Conservation (phyloP, 2,329 filamentous ascomycete genomes). For the Talaromyces albobiverticillius region DNA sequence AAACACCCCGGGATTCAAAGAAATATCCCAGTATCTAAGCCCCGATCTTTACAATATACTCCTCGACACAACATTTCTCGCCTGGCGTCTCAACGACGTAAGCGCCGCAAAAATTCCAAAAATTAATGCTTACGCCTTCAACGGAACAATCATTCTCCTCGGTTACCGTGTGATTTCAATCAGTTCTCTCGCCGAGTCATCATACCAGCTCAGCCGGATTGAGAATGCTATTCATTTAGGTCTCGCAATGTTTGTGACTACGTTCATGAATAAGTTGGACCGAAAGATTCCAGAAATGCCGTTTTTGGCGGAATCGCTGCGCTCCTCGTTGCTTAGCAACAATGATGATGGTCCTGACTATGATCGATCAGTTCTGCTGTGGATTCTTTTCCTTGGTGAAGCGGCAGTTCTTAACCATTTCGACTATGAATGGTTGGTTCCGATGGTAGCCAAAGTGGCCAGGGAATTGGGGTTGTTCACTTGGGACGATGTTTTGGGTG, state of each 20-base stretch:
- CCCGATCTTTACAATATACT: neutral
- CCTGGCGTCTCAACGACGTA: constrained; percentile 7
- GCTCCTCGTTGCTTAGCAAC: neutral
- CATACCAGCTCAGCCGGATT: neutral
- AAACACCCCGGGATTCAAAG: neutral
- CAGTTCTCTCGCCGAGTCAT: constrained; percentile 3
- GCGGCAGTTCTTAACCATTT: neutral
- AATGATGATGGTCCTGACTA: neutral
- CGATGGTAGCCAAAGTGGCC: constrained; percentile 2
- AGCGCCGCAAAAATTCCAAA: neutral
- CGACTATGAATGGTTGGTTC: constrained; percentile 12
- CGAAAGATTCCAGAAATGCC: constrained; percentile 11
- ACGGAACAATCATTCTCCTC: constrained; percentile 10
- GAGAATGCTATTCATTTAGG: constrained; percentile 14
- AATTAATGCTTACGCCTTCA: constrained; percentile 7
- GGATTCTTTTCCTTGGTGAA: constrained; percentile 12
- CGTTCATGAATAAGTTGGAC: constrained; percentile 14
- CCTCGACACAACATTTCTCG: constrained; percentile 1
- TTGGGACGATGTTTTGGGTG: constrained; percentile 1
- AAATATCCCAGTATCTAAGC: neutral
- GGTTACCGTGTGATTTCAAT: constrained; percentile 10
- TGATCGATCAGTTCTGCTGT: constrained; percentile 1
- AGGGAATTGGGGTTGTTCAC: neutral
- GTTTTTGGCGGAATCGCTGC: constrained; percentile 5
- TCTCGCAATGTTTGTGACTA: constrained; percentile 11